phyloP scores from a whole-genome alignment of 345 rosid genomes.

The Populus tremula region DNA sequence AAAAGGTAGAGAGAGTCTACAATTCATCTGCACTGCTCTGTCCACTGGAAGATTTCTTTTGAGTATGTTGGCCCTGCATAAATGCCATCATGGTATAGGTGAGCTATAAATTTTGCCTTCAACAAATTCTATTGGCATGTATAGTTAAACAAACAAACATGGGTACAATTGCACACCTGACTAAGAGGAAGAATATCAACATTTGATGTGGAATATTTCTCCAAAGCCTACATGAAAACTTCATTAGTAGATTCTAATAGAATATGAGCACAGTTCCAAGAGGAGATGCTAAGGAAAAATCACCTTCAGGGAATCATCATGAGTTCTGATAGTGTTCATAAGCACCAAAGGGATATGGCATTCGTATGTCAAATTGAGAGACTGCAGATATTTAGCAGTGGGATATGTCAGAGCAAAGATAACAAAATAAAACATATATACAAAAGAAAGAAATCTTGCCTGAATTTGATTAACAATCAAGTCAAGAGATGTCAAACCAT shows the following conservation, averaged over 20 bases:
- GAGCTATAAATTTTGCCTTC: background rate
- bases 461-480: slow-evolving; percentile 43
- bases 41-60: slow-evolving; percentile 13
- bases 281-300: slow-evolving; percentile 12
- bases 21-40: slow-evolving; percentile 20
- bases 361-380: slow-evolving; percentile 49
- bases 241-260: slow-evolving; percentile 16
- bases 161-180: slow-evolving; percentile 31
- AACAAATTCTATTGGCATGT: background rate
- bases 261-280: slow-evolving; percentile 3
- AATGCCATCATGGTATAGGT: background rate
- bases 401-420: slow-evolving; percentile 1
- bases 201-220: slow-evolving; percentile 38
- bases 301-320: slow-evolving; percentile 43
- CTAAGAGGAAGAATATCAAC: slow-evolving; percentile 40
- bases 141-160: background rate
- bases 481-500: slow-evolving; percentile 47
- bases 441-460: slow-evolving; percentile 28
- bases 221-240: slow-evolving; percentile 40
- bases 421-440: background rate
- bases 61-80: slow-evolving; percentile 22
- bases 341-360: slow-evolving; percentile 50
- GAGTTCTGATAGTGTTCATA: slow-evolving; percentile 35
- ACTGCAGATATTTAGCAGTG: slow-evolving; percentile 29
- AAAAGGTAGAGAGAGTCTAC: slow-evolving; percentile 21